Percentiles rank a stretch among this genome's conserved stretches.
These are phyloP conservation scores for Fusarium newnesense DNA, from an alignment of 2,329 filamentous ascomycete genomes.

Conservation along the genomic window DNA sequence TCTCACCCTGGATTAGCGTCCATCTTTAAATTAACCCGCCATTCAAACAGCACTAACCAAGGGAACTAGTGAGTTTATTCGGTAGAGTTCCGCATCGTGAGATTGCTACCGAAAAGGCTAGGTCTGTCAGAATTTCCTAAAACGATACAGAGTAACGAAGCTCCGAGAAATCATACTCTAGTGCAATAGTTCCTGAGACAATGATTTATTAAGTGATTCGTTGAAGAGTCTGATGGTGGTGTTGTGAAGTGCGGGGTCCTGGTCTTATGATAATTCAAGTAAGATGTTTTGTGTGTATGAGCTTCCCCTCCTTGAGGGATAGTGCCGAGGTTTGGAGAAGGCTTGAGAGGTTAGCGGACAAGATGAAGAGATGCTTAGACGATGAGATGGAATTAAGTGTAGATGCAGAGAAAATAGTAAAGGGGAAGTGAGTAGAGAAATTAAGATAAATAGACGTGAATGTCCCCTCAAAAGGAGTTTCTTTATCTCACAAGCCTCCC, in stretches of 20 bases:
- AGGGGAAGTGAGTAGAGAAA: accelerated
- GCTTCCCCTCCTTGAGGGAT: background rate
- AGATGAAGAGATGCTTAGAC: background rate
- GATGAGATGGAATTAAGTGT: background rate
- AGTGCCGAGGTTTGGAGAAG: slow-evolving; percentile 5
- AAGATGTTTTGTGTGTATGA: background rate
- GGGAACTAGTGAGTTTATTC: background rate
- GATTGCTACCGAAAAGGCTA: background rate
- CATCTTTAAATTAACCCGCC: background rate
- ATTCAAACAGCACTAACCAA: background rate
- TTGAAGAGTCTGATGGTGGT: background rate
- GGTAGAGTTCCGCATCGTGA: background rate
- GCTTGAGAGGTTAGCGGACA: background rate
- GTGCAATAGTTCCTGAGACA: background rate
- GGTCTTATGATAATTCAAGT: slow-evolving; percentile 9
- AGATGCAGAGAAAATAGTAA: accelerated
- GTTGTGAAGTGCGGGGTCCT: slow-evolving; percentile 20
- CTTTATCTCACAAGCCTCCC: background rate
- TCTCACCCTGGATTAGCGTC: background rate
- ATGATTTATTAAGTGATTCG: background rate
- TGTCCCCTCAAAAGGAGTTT: background rate
- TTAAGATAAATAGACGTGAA: slow-evolving; percentile 2
- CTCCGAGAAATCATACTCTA: background rate
- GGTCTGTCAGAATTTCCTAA: too few species aligned
- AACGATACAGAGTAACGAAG: slow-evolving; percentile 13